phyloP scores from a whole-genome alignment of 1,284 basidiomycete genomes.

The Amylostereum areolatum region DNA sequence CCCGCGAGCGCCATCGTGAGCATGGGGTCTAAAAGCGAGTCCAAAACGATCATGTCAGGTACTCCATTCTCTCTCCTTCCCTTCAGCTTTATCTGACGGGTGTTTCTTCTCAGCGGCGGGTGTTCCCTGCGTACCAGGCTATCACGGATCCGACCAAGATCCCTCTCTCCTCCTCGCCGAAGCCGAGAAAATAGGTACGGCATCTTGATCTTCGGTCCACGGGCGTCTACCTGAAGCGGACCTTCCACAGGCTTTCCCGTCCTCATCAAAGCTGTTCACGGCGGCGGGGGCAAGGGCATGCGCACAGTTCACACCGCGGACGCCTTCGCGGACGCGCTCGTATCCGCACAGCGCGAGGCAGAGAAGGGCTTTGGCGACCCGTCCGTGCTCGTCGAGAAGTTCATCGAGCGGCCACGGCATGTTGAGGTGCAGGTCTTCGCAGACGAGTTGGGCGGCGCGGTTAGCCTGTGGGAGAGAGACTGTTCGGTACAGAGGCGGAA shows the following conservation, averaged over 20 bases:
- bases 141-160: constrained; percentile 76
- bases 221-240: not conserved
- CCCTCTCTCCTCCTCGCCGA: constrained; percentile 55
- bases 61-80: constrained; percentile 14
- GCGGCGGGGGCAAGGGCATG: constrained; percentile 98
- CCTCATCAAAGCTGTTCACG: constrained; percentile 93
- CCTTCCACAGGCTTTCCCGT: constrained; percentile 71
- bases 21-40: constrained; percentile 90
- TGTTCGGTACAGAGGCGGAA: constrained; percentile 93
- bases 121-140: constrained; percentile 92
- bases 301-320: constrained; percentile 66
- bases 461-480: constrained; percentile 91
- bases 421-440: constrained; percentile 91
- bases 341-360: constrained; percentile 84
- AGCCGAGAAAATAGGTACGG: constrained; percentile 67
- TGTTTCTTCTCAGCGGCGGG: constrained; percentile 53
- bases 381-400: constrained; percentile 83
- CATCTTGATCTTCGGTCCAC: constrained; percentile 6
- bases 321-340: constrained; percentile 74
- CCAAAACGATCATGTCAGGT: constrained; percentile 89
- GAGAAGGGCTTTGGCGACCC: constrained; percentile 84
- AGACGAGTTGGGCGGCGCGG: constrained; percentile 68
- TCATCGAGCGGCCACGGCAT: constrained; percentile 77
- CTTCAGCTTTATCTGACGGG: not conserved
- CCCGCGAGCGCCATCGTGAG: constrained; percentile 89